Evolutionary conservation across 306 rosid species (phyloP), one percentile per base, ranked within the genome.

Genomic region (Bauhinia variegata): DNA sequence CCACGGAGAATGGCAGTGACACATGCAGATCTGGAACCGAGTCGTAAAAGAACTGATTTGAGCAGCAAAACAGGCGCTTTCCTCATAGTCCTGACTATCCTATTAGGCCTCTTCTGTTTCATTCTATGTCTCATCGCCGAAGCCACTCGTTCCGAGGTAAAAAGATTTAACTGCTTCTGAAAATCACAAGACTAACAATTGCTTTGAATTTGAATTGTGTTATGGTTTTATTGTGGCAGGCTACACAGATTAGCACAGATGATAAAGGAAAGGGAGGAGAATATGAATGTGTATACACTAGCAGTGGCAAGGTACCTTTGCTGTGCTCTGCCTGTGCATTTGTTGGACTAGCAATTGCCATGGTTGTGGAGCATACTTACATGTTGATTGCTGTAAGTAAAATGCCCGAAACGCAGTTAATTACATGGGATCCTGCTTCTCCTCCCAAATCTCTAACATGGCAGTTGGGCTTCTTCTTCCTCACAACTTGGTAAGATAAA

Each of bases 81-180:
- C 54, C 74, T 88, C 15, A 77, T 83, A 61, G 76, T 86, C 41
- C 73, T 86, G 17, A 86, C 97, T 49, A 78, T 90, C 44, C 82
- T 95, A 11, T 75, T 76, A 16, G 99, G 99, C 70, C 82, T 90
- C 31, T 39, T 75, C 0, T 90, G 91, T 75, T 90, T 95, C 95
- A 50, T 88, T 74, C 82, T 95, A 2, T 95, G 96, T 52, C 92
- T 90, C 70, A 52, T 90, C 33, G 91, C 99, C 4, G 99, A 95
- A 79, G 85, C 92, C 65, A 86, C 95, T 2, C 99, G 97, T 68
- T 95, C 99, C 5, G 83, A 81, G 96, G 99, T 90, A 78, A 65
- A 6, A 12, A 0, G 18, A n/a, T n/a, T n/a, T 52, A 38, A 12
- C 32, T 43, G 9, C 17, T 9, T 32, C 31, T 31, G 54, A 15